Evolutionary conservation across 2,329 filamentous ascomycete genomes (phyloP), one percentile per base, ranked within the genome.

Genomic region (Trichoderma sp.): DNA sequence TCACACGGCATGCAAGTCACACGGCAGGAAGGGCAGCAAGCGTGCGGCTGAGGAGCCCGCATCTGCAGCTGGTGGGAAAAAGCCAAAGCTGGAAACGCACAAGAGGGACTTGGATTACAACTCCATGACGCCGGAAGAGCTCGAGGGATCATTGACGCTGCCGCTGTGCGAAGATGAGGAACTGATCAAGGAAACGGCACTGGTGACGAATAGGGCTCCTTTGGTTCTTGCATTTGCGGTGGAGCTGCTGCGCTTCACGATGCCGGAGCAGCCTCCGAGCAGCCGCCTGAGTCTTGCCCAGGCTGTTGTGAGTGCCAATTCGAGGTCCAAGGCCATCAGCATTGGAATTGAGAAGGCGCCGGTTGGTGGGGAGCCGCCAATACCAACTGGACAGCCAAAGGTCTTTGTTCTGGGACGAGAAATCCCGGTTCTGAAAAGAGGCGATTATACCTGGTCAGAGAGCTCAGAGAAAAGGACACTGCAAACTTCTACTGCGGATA

Each of bases 251-350:
- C 90, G 91, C 57, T 89, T 91, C 76, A 96, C 92, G 0, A 95
- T 94, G 90, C 92, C 93, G 0, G 90, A 92, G 73, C 94, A 97
- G 77, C 93, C 93, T 3, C 84, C 90, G 3, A 96, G 92, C n/a
- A 95, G 92, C 76, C 85, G 92, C 58, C 81, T 97, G 24, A 96
- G 93, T 76, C 82, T 97, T 24, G 92, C 90, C 0, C 93, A 97
- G 78, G 93, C 92, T 0, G 89, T 96, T 1, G 92, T 96, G 19
- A 94, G 92, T 76, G 89, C 89, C 33, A 96, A 95, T 76, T 93
- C 91, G 70, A 87, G 89, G 72, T 88, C 87, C 43, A 94, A 94
- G 79, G 93, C 93, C 11, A 85, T 90, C 33, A 91, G 87, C 71
- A 80, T 97, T 35, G 93, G 93, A 0, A 82, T 97, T 24, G 88